Base-by-base conservation (phyloP, 2,329 filamentous ascomycete species). In the Penicillium glabrum region DNA sequence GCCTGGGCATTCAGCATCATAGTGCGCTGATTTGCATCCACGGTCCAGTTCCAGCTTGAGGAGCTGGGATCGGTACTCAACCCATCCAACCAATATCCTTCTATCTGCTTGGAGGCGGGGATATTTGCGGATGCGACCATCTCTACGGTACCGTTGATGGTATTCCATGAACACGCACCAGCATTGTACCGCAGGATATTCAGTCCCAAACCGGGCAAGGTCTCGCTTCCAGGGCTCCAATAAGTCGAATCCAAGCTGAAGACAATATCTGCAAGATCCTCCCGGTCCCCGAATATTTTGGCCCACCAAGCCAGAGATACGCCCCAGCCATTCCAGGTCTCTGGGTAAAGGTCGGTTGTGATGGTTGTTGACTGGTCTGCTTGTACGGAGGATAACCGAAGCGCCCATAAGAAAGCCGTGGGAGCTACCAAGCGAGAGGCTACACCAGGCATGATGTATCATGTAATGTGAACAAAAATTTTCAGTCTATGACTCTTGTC, bases 221-320 rank as follows among this genome's bases (percentile, higher is more conserved):
- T 54, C 33, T 33, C 13, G 9, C 39, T 48, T 23, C 47, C 51
- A 11, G 53, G 47, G 13, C 46, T 50, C 51, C 51, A 60, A 10
- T 49, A 48, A 2, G 54, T 60, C 16, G 54, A 52, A 21, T 57
- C 35, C 8, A 26, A 46, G 7, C 54, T 49, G 35, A 60, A 60
- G 27, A 60, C 48, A 46, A 60, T 35, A 29, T 60, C 51, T 19
- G 54, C 57, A 21, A 60, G 31, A 5, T 60, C 57, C 27, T 46
- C 52, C 27, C 54, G 51, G 29, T 53, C 47, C 24, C 57, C 57
- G 31, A 57, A 60, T 0, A 55, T 55, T 16, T 57, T 54, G 2
- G 57, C 57, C 57, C 57, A 60, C 57, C 57, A 60, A 19, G 57
- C 57, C 13, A 60, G 48, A 29, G 57, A 60, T 21, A 56, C 54